Evolutionary conservation across 768 basidiomycete species (phyloP).

Genomic region (Phylloporus sp.): DNA sequence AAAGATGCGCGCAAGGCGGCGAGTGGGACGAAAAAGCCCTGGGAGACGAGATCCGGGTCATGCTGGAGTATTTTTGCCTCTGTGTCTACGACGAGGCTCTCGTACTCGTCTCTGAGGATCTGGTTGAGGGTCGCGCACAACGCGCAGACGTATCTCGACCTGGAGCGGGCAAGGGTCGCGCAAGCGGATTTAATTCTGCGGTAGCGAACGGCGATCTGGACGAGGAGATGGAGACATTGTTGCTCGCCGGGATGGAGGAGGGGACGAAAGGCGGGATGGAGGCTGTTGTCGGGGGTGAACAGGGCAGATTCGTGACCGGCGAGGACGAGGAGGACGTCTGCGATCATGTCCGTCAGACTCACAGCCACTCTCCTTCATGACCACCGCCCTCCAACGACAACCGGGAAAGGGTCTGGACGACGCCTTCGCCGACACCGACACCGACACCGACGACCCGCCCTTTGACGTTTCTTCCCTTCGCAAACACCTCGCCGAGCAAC

Average conservation of each 20-base stretch:
- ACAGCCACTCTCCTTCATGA: constrained; percentile 16
- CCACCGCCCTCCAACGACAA: constrained; percentile 18
- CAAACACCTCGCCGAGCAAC: constrained; percentile 51
- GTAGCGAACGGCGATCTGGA: constrained; percentile 69
- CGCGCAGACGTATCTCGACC: constrained; percentile 75
- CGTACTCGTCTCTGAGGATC: constrained; percentile 77
- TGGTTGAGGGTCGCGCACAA: constrained; percentile 68
- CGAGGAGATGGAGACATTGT: constrained; percentile 77
- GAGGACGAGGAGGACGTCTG: constrained; percentile 82
- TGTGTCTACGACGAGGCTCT: constrained; percentile 69
- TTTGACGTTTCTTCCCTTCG: constrained; percentile 61
- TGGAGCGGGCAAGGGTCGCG: constrained; percentile 45
- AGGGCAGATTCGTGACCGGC: constrained; percentile 85
- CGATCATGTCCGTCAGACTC: constrained; percentile 55
- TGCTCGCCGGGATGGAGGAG: constrained; percentile 88
- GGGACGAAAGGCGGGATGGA: constrained; percentile 60
- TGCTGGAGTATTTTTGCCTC: constrained; percentile 74
- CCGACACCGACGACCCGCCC: constrained; percentile 44
- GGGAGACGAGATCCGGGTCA: constrained; percentile 73
- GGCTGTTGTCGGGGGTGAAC: constrained; percentile 54
- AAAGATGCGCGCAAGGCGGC: constrained; percentile 80
- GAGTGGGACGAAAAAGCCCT: constrained; percentile 78
- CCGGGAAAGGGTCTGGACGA: constrained; percentile 48
- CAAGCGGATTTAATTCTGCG: constrained; percentile 62
- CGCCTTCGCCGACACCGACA: constrained; percentile 59